A percentile compares a stretch with the other conserved stretches of the same genome.
phyloP scores from a whole-genome alignment of 495 filamentous ascomycete genomes.

The Xylaria scruposa region DNA sequence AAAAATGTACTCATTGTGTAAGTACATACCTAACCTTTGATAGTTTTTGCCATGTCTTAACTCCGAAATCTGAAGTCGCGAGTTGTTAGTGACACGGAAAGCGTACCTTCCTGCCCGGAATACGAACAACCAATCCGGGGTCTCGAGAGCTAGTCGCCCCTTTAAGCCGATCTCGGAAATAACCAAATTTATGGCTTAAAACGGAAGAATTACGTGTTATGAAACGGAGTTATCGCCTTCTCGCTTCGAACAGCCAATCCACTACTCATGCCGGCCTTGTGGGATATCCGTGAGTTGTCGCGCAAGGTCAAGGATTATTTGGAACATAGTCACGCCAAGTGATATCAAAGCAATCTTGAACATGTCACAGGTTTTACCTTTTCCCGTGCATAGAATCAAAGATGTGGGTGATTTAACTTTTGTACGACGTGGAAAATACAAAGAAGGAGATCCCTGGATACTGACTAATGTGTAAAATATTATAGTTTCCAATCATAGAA shows the following conservation, averaged over 20 bases:
- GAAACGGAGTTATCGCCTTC: neutral
- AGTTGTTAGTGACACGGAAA: neutral
- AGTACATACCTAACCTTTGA: no score
- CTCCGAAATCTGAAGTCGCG: no score
- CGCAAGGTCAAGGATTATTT: neutral
- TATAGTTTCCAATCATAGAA: neutral
- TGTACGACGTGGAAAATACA: no score
- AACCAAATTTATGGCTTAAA: neutral
- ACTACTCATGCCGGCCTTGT: neutral
- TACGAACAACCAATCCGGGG: neutral
- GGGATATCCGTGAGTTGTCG: neutral
- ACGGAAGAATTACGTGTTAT: neutral
- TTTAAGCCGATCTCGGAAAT: neutral
- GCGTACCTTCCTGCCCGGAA: neutral
- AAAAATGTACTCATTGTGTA: neutral
- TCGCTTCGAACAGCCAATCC: neutral
- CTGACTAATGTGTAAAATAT: neutral
- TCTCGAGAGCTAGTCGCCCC: neutral
- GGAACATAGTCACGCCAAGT: neutral
- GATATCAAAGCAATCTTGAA: neutral
- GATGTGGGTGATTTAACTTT: no score
- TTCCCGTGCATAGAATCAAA: no score
- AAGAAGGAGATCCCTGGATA: neutral
- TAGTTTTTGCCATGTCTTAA: neutral
- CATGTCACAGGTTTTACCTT: neutral